Evolutionary conservation across 1,284 basidiomycete genomes (phyloP).

Genomic region (Mycena sp.): DNA sequence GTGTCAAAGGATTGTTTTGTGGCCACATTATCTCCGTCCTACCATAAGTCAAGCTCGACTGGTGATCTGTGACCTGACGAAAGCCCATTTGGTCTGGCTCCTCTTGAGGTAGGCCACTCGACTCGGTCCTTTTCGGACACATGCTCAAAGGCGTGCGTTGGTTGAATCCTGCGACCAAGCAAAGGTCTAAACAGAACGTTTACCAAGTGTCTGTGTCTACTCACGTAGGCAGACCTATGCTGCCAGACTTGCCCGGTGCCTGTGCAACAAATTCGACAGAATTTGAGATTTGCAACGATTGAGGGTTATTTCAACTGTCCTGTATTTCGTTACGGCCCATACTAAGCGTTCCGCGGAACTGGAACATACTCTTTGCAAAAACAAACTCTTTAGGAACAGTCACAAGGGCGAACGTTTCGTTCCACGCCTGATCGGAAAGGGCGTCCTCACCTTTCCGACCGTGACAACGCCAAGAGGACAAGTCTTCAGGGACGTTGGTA

Average conservation of each 20-base stretch:
- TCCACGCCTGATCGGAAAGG: background rate
- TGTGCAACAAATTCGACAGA: background rate
- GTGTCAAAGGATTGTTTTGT: background rate
- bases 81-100: background rate
- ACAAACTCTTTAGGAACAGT: background rate
- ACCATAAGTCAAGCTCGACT: background rate
- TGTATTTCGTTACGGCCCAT: conserved; percentile 2
- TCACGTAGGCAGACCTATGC: no score
- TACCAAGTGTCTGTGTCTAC: no score
- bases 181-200: no score
- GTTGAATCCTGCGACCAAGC: no score
- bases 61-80: background rate
- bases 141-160: no score
- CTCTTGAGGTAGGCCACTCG: no score
- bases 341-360: background rate
- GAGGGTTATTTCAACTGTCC: background rate
- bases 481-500: no score
- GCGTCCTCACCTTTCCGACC: no score
- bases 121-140: no score
- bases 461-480: no score
- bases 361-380: background rate
- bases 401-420: background rate
- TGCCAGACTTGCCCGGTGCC: background rate
- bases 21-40: background rate
- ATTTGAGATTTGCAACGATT: background rate